Evolutionary conservation across 495 filamentous ascomycete species (phyloP), one percentile per base, ranked within the genome.

Genomic region (Penicillium roqueforti): DNA sequence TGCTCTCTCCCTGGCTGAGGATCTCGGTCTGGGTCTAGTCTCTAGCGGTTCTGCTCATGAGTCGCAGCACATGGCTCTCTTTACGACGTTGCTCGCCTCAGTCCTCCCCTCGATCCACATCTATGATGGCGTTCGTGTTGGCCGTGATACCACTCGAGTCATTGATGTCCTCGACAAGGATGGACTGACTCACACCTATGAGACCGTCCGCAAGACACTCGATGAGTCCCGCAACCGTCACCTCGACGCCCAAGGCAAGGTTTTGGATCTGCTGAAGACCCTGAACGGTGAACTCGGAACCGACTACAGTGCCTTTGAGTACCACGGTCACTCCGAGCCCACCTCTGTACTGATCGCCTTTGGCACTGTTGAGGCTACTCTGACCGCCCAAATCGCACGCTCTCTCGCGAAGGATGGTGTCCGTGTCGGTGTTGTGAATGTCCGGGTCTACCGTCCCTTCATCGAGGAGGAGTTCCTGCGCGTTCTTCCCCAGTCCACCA

Each of bases 211-310:
- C 56, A 76, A 79, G 60, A 80, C 84, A 53, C 71, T 82, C 4
- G 77, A 82, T 40, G 74, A 78, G 42, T 63, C 74, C 20, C 70
- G 83, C 54, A 87, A 86, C 71, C 90, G 86, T 68, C 87, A 86
- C 55, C 77, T 83, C 7, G 87, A 88, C 58, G 74, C 78, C 18
- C 87, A 91, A 39, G 87, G 84, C 50, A 91, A 87, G 75, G 77
- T 89, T 16, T 65, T 85, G 22, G 82, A 87, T 39, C 73, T 97
- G 9, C 78, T 98, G 31, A 79, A 84, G 55, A 80, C 84, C 16
- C 86, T 98, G 70, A 98, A 98, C 70, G 84, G 82, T 38, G 92
- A 97, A 72, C 83, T 98, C 29, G 93, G 93, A 36, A 97, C 91
- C 18, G 85, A 91, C 20, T 98, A 98, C 62, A 77, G 85, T 57